Conservation (phyloP, 108 stramenopile genomes). For the Discostella stelligeroides region DNA sequence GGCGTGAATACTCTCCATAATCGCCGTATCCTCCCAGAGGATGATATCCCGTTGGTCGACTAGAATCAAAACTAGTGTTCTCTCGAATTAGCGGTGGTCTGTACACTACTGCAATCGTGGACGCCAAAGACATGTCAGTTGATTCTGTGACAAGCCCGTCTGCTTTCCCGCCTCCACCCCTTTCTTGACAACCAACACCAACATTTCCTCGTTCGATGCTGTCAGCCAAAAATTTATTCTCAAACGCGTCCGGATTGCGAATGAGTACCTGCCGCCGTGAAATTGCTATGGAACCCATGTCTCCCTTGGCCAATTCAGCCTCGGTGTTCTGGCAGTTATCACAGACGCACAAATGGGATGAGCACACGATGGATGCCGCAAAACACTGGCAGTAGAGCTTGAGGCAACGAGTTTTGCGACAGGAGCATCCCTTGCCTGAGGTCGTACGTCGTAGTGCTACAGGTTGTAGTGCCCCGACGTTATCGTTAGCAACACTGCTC, state of each 20-base stretch:
- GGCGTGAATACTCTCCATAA: background rate
- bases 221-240: constrained; percentile 60
- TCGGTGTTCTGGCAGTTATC: constrained; percentile 69
- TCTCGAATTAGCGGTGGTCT: constrained; percentile 6
- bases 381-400: constrained; percentile 93
- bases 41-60: background rate
- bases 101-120: background rate
- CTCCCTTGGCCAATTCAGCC: constrained; percentile 37
- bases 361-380: constrained; percentile 64
- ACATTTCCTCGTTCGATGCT: background rate
- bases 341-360: constrained; percentile 67
- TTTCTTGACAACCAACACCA: background rate
- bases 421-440: constrained; percentile 41
- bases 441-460: background rate
- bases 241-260: constrained; percentile 78
- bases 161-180: background rate
- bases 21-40: constrained; percentile 7
- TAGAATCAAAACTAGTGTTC: constrained; percentile 1
- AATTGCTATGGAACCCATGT: constrained; percentile 50
- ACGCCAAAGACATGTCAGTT: background rate
- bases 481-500: background rate
- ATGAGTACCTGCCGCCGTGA: constrained; percentile 62
- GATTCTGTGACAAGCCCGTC: background rate
- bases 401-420: constrained; percentile 67
- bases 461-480: background rate